Base-by-base conservation (phyloP, 2,329 filamentous ascomycete species). In the Curvularia lunata region DNA sequence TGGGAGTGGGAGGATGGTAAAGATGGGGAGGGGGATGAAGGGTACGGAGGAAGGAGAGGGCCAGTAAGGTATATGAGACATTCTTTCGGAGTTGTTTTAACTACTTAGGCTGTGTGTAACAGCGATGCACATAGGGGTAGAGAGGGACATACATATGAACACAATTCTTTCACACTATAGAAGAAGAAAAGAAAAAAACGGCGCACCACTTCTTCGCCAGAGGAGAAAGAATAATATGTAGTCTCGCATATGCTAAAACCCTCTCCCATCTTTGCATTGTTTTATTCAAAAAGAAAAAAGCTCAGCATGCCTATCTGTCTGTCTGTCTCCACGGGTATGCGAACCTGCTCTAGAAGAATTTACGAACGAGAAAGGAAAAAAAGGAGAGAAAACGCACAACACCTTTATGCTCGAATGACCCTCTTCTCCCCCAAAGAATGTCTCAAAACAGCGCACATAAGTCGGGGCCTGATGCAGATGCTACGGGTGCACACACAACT, bases 21-120 rank as follows among this genome's bases (percentile, higher is more conserved):
- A 81, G 63, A 84, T 82, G 74, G 85, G 85, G 4, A 72, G 74
- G 7, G 77, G 74, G 66, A 85, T 83, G 81, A 79, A 4, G 12
- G 32, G n/a, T 84, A 50, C 41, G 52, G 58, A 37, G 57, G 58
- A 21, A 18, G 19, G 19, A 51, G 27, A 27, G 34, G 32, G 7
- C 12, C 19, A 38, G 38, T 12, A 34, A 42, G 23, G n/a, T n/a
- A n/a, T 47, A 47, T 19, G 27, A 6, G 4, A 30, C 21, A 13
- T 34, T 9, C 25, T 10, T 28, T 30, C 2, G 7, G 28, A 9
- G 28, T 30, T 30, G 8, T 30, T 12, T 7, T 8, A 2, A 12
- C 9, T 12, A 30, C 10, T n/a, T 34, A 6, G 32, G 12, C 6
- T 34, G 9, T 21, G 8, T 23, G 19, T 23, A 23, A 34, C 32